phyloP scores from a whole-genome alignment of 129 eudicot species.

The Centaurea solstitialis region DNA sequence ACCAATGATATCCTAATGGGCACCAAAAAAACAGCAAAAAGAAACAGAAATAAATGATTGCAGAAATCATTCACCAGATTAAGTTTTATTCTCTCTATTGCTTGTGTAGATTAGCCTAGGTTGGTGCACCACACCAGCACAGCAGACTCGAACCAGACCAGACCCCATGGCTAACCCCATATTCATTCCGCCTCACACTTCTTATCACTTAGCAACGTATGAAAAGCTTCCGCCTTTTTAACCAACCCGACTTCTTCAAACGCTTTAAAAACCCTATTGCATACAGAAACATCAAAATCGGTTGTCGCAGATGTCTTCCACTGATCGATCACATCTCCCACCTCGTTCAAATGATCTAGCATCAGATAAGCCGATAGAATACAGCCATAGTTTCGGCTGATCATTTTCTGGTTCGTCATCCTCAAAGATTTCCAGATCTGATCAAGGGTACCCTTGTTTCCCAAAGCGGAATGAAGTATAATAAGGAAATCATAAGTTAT shows the following conservation, averaged over 20 bases:
- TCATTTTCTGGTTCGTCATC: constrained; percentile 81
- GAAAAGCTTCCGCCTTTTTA: constrained; percentile 54
- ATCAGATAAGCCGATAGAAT: constrained; percentile 76
- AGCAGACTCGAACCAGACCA: not conserved
- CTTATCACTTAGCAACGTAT: constrained; percentile 38
- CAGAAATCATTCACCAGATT: constrained; percentile 16
- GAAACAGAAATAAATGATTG: constrained; percentile 1
- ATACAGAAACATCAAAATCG: constrained; percentile 50
- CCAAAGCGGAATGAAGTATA: constrained; percentile 70
- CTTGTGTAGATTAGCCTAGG: not conserved
- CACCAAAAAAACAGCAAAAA: not conserved
- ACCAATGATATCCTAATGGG: not conserved
- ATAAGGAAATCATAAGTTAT: constrained; percentile 84
- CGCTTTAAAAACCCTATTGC: constrained; percentile 56
- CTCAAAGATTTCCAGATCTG: constrained; percentile 81
- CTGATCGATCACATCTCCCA: constrained; percentile 65
- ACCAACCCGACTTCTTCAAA: constrained; percentile 58
- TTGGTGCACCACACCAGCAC: not conserved
- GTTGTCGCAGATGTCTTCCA: constrained; percentile 76
- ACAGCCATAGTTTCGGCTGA: constrained; percentile 66
- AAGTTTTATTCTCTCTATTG: constrained; percentile 13
- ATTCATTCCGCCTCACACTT: constrained; percentile 33
- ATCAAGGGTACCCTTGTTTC: constrained; percentile 70
- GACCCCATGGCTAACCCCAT: not conserved
- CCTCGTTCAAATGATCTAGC: constrained; percentile 64